phyloP scores from a whole-genome alignment of 2,329 filamentous ascomycete genomes.

The Penicillium sp. region DNA sequence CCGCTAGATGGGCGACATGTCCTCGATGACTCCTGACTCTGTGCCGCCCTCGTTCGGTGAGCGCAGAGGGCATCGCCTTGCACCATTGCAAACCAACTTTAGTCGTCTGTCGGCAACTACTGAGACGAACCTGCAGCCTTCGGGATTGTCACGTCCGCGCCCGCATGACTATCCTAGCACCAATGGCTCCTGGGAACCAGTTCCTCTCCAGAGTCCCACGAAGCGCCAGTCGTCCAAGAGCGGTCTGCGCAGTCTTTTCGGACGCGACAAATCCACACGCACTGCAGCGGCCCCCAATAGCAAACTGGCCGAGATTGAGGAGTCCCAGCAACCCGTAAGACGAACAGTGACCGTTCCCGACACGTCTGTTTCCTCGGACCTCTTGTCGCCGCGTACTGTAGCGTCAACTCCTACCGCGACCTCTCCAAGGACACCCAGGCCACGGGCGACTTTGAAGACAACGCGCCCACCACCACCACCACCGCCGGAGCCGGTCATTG shows the following conservation, averaged over 20 bases:
- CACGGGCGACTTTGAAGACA: conserved; percentile 20
- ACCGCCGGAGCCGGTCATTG: conserved; percentile 4
- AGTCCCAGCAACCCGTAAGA: conserved; percentile 20
- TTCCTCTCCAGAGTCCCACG: conserved; percentile 31
- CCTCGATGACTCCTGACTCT: conserved; percentile 10
- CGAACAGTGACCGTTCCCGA: conserved; percentile 16
- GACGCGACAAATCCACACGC: conserved; percentile 33
- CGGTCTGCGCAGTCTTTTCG: conserved; percentile 36
- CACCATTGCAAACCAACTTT: conserved; percentile 39
- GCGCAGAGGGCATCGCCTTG: conserved; percentile 35
- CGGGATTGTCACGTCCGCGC: conserved; percentile 31
- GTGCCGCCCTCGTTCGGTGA: conserved; percentile 31
- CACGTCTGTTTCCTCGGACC: conserved; percentile 24
- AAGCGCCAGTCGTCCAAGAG: conserved; percentile 38
- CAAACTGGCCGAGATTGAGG: conserved; percentile 33
- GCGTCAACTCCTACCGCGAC: conserved; percentile 25
- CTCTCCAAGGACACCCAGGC: conserved; percentile 21
- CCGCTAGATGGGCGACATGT: conserved; percentile 2
- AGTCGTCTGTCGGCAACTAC: conserved; percentile 23
- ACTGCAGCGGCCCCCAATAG: conserved; percentile 19
- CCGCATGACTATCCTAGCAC: conserved; percentile 29
- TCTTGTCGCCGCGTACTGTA: conserved; percentile 26
- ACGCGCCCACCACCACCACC: conserved; percentile 18
- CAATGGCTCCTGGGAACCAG: conserved; percentile 26
- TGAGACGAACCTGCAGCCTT: conserved; percentile 9